Evolutionary conservation across 331 rosid species (phyloP), one percentile per base, ranked within the genome.

Genomic region (Telfairia occidentalis): DNA sequence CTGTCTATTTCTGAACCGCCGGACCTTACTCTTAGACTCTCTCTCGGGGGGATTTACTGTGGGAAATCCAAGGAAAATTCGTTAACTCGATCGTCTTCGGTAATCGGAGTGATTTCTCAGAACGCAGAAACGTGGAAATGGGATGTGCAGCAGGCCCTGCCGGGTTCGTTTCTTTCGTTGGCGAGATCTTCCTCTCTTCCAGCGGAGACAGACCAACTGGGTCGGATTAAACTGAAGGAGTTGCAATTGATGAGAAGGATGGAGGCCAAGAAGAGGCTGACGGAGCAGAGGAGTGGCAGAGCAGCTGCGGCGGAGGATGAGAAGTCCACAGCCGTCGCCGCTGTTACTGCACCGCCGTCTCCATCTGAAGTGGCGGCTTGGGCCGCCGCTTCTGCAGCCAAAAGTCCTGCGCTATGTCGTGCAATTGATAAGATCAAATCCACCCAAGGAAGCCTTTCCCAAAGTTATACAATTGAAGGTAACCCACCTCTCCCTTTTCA

Each of bases 171-270:
- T 78, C 78, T 58, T 57, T 77, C 85, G 15, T 57, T 84, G 35
- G 74, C 73, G 42, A 86, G 91, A 76, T 82, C 92, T 57, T 84
- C 80, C 76, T 91, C 91, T 4, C 70, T 89, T 35, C 90, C 95
- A n/a, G 71, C 80, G 15, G 83, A 78, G 40, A 34, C 71, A 11
- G 83, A 76, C 42, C 65, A 73, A 50, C 46, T 32, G 69, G 64
- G 81, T 63, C 61, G 66, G 64, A 54, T 83, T n/a, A 83, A 40
- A 79, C 60, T 80, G 23, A 82, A 80, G 81, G 87, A 88, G 28
- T 63, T 73, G 76, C 86, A 70, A 73, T 65, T 80, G n/a, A 73
- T 73, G 82, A 83, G 76, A 67, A 84, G 90, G 54, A 61, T 81
- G 65, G 81, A 78, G 64, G 80, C 78, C 16, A 77, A 84, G 23